Evolutionary conservation across 2,329 filamentous ascomycete genomes (phyloP).

Genomic region (Celoporthe dispersa): DNA sequence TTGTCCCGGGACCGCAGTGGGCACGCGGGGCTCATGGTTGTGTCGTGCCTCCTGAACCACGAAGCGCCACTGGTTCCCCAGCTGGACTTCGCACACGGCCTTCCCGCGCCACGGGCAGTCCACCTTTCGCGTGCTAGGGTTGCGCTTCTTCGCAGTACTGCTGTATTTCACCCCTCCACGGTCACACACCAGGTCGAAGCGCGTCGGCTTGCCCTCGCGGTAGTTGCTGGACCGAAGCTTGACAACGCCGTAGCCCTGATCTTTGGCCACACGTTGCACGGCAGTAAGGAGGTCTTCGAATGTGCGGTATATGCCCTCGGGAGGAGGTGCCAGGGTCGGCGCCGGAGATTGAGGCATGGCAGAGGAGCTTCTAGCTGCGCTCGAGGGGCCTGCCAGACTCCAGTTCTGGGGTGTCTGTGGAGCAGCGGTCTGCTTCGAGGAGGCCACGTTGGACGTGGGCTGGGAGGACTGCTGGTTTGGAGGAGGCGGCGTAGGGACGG

Average conservation of each 20-base stretch:
- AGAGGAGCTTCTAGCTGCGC: conserved; percentile 38
- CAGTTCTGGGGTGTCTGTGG: conserved; percentile 30
- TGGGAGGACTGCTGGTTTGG: conserved; percentile 28
- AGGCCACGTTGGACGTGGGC: conserved; percentile 25
- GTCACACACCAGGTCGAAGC: conserved; percentile 67
- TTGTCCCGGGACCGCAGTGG: conserved; percentile 57
- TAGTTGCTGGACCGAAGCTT: conserved; percentile 68
- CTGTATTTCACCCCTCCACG: conserved; percentile 68
- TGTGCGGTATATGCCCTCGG: conserved; percentile 62
- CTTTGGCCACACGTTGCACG: conserved; percentile 64
- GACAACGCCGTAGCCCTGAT: conserved; percentile 66
- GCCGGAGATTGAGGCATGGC: conserved; percentile 53
- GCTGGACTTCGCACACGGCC: conserved; percentile 66
- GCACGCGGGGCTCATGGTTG: conserved; percentile 64
- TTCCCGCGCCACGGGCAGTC: conserved; percentile 68
- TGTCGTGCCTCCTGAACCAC: conserved; percentile 63
- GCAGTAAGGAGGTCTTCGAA: conserved; percentile 63
- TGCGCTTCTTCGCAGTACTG: conserved; percentile 68
- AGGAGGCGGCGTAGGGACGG: conserved; percentile 28
- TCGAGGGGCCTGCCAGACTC: conserved; percentile 28
- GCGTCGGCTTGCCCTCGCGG: conserved; percentile 64
- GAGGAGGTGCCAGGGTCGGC: conserved; percentile 56
- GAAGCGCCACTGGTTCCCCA: conserved; percentile 68
- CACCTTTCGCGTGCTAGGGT: conserved; percentile 66
- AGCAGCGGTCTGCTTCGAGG: conserved; percentile 28